Conservation (phyloP, 192 early-diverging fungal species). For the Hyaloraphidium curvatum region DNA sequence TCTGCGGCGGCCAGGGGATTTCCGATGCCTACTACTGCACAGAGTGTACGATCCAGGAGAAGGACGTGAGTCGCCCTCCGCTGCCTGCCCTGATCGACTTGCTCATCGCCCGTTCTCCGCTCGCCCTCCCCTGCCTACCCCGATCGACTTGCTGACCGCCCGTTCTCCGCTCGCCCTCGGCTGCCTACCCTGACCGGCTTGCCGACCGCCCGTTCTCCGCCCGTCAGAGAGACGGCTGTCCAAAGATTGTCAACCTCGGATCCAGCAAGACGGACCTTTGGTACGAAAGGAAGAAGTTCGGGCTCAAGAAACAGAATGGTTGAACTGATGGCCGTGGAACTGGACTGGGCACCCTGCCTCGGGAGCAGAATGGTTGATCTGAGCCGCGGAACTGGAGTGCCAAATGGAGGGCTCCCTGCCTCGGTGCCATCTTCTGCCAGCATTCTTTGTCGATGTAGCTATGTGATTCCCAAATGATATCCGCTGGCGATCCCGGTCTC, state of each 20-base stretch:
- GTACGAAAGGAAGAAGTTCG: slow-evolving; percentile 85
- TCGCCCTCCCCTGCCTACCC: neutral
- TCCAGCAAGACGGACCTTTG: slow-evolving; percentile 76
- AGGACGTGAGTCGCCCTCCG: slow-evolving; percentile 42
- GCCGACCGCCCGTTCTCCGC: neutral
- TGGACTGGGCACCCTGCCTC: no score
- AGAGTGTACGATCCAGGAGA: slow-evolving; percentile 74
- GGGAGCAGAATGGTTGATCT: no score
- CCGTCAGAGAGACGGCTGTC: slow-evolving; percentile 78
- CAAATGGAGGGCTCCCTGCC: no score
- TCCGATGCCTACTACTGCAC: slow-evolving; percentile 92
- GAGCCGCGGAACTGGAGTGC: no score
- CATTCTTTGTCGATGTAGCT: no score
- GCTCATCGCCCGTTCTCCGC: neutral
- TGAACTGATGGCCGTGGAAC: no score
- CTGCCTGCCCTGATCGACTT: neutral
- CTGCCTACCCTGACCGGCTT: neutral
- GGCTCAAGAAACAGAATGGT: slow-evolving; percentile 50
- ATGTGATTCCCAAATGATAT: no score
- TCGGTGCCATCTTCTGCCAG: no score
- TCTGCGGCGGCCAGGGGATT: slow-evolving; percentile 73
- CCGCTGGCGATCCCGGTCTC: no score
- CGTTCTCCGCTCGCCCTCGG: neutral
- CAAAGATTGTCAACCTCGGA: slow-evolving; percentile 94
- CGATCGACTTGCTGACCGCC: neutral